These are phyloP conservation scores for Vigna nakashimae DNA, from an alignment of 306 rosid species.

Conservation along the genomic window DNA sequence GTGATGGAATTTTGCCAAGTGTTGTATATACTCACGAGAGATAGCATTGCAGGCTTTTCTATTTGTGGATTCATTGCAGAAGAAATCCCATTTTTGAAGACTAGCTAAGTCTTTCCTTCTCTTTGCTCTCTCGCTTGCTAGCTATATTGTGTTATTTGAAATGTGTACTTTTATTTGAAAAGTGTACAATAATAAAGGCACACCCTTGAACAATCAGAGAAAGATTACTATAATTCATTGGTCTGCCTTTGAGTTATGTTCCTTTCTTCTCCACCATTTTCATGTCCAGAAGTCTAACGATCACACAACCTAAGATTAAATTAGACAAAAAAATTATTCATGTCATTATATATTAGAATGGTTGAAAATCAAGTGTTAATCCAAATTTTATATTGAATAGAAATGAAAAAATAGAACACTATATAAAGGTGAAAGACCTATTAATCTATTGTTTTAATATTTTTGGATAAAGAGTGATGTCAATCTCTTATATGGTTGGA, in stretches of 20 bases:
- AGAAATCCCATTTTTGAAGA: slow-evolving; percentile 27
- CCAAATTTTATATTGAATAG: too few relatives aligned
- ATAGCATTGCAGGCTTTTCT: slow-evolving; percentile 40
- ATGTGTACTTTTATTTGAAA: slow-evolving; percentile 34
- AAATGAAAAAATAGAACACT: too few relatives aligned
- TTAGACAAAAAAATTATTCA: too few relatives aligned
- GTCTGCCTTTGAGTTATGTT: slow-evolving; percentile 46
- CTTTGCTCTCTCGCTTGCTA: not conserved
- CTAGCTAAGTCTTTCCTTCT: not conserved
- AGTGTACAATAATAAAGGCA: slow-evolving; percentile 35
- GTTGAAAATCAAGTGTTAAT: accelerated
- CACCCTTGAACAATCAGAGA: slow-evolving; percentile 7
- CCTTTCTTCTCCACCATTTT: not conserved
- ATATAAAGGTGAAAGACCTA: too few relatives aligned
- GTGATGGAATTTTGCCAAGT: slow-evolving; percentile 22
- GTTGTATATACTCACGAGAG: slow-evolving; percentile 53
- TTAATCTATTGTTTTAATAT: accelerated
- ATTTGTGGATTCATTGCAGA: slow-evolving; percentile 45
- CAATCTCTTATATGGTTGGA: too few relatives aligned
- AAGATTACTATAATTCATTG: slow-evolving; percentile 43
- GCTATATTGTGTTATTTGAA: slow-evolving; percentile 20
- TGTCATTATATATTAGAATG: too few relatives aligned
- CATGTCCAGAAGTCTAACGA: too few relatives aligned
- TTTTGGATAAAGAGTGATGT: too few relatives aligned
- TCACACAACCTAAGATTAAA: too few relatives aligned